Conservation (phyloP, 1,139 yeast species). For the Yamadazyma trypodendri region DNA sequence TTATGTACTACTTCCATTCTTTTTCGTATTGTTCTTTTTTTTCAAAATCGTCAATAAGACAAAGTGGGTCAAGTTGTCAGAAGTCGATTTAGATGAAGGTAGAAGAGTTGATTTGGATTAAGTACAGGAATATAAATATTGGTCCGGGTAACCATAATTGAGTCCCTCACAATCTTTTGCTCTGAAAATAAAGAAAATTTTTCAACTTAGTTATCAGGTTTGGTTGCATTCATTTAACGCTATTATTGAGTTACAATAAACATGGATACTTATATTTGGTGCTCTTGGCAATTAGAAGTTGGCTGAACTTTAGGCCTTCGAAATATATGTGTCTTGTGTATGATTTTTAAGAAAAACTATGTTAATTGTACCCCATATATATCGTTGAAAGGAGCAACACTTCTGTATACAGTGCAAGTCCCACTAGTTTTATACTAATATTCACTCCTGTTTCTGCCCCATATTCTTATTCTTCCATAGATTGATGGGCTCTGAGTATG, state of each 20-base stretch:
- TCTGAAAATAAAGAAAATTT: background rate
- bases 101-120: conserved; percentile 33
- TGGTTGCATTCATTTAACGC: background rate
- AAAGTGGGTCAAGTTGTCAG: conserved; percentile 38
- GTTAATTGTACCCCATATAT: background rate
- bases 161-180: background rate
- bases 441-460: conserved; percentile 74
- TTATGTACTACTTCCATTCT: conserved; percentile 61
- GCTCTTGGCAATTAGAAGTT: too few relatives aligned
- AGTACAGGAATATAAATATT: background rate
- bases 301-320: too few relatives aligned
- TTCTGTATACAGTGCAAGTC: background rate
- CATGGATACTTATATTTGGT: too few relatives aligned
- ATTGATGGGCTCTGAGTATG: conserved; percentile 63
- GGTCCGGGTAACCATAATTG: conserved; percentile 1
- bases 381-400: background rate
- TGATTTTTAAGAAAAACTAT: too few relatives aligned
- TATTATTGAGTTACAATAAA: background rate
- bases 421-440: background rate
- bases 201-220: background rate
- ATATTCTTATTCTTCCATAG: conserved; percentile 48
- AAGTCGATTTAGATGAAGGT: conserved; percentile 49
- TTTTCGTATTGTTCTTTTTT: conserved; percentile 34
- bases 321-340: too few relatives aligned
- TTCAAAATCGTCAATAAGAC: conserved; percentile 42